A percentile compares a stretch with the other conserved stretches of the same genome.
phyloP scores from a whole-genome alignment of 176 grass and related monocot species.

The Poa annua region DNA sequence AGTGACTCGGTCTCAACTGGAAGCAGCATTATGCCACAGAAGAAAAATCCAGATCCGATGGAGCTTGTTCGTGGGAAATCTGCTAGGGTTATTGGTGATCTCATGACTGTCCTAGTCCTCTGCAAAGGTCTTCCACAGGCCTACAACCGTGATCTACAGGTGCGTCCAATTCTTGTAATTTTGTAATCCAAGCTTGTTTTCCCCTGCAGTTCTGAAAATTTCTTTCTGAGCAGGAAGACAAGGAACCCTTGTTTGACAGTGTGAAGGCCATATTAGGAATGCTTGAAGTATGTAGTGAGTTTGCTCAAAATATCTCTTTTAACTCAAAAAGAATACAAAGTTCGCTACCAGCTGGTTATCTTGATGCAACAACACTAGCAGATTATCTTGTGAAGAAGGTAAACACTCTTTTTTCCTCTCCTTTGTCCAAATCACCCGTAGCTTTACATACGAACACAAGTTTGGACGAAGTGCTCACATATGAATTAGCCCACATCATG shows the following conservation, averaged over 20 bases:
- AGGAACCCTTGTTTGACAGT: constrained; percentile 93
- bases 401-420: constrained; percentile 13
- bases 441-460: not conserved
- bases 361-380: constrained; percentile 96
- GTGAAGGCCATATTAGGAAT: constrained; percentile 85
- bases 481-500: not conserved
- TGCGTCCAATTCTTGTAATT: not conserved
- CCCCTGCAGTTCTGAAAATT: constrained; percentile 29
- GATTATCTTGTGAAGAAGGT: constrained; percentile 99
- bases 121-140: constrained; percentile 98
- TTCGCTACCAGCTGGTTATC: constrained; percentile 83
- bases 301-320: constrained; percentile 92
- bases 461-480: not conserved
- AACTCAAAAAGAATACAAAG: constrained; percentile 82
- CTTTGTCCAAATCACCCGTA: not conserved
- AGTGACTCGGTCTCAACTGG: constrained; percentile 80
- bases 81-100: constrained; percentile 90
- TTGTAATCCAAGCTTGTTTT: constrained; percentile 1
- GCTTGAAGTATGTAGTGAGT: constrained; percentile 93
- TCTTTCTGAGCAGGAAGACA: constrained; percentile 79
- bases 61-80: constrained; percentile 96
- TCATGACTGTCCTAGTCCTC: constrained; percentile 79
- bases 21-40: constrained; percentile 94
- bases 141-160: constrained; percentile 96
- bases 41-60: constrained; percentile 96